phyloP scores from a whole-genome alignment of 78 protist genomes.

The Creolimax fragrantissima region DNA sequence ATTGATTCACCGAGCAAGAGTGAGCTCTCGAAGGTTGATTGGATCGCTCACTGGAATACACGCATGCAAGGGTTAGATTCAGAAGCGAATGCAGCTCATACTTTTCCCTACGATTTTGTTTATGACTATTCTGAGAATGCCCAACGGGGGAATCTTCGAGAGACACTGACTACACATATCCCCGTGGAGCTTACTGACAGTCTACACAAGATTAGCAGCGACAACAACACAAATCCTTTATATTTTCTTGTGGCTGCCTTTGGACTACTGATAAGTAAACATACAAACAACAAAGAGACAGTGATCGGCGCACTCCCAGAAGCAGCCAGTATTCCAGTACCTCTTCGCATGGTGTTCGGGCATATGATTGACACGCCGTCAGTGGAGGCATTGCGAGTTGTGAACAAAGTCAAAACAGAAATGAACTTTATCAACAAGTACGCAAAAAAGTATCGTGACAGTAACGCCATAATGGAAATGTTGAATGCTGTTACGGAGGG shows the following conservation, averaged over 20 bases:
- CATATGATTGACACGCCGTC: neutral
- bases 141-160: neutral
- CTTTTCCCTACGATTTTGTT: conserved; percentile 1
- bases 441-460: neutral
- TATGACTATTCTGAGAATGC: neutral
- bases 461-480: neutral
- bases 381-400: neutral
- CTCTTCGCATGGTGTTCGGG: neutral
- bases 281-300: neutral
- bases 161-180: neutral
- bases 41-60: neutral
- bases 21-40: neutral
- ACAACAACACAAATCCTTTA: neutral
- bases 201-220: neutral
- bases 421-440: neutral
- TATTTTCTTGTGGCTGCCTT: neutral
- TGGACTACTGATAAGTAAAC: neutral
- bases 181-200: neutral
- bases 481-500: neutral
- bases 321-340: neutral
- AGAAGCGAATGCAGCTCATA: neutral
- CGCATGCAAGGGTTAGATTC: neutral
- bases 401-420: neutral
- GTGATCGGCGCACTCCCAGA: neutral
- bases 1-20: neutral